Evolutionary conservation across 2,329 filamentous ascomycete species (phyloP), one percentile per base, ranked within the genome.

Genomic region (Neoscytalidium dimidiatum): DNA sequence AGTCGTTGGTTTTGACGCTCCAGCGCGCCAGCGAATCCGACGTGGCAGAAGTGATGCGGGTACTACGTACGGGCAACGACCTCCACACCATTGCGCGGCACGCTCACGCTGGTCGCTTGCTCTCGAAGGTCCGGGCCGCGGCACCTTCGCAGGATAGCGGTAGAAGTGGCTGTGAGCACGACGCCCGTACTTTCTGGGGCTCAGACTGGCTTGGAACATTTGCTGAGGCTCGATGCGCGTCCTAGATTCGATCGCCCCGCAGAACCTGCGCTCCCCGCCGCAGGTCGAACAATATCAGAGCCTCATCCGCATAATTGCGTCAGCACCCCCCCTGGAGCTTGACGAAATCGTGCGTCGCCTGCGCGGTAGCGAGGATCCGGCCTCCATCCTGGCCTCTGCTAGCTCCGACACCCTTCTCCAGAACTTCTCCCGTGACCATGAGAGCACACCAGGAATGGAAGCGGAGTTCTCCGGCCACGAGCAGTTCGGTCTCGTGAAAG

Each of bases 291-390:
- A 46, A 46, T 60, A 46, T 51, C 67, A 68, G 49, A 48, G 28
- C 26, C 64, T 69, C 9, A 19, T 68, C 28, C 63, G 48, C 35
- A 23, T 23, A 8, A 63, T 69, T 23, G n/a, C 64, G 2, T 41
- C 31, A 3, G 62, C 68, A 2, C 49, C 46, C 1, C 66, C 64
- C 8, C 4, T 31, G n/a, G 69, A 69, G 26, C 33, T 69, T 4
- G 52, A 66, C 21, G 69, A 71, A 26, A 71, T 71, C 14, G 61
- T 69, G 19, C 60, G 65, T 19, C 68, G 68, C 28, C 58, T 69
- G 4, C 62, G 66, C 35, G 17, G 28, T 23, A 23, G 62, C 21
- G 65, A 69, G n/a, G 61, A 68, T 35, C 35, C 57, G 8, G 23
- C 62, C 28, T 49, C 49, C 2, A 67, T 69, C 9, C 60, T 69